Evolutionary conservation across 2,329 filamentous ascomycete species (phyloP), one percentile per base, ranked within the genome.

Genomic region (Thielaviopsis populi): DNA sequence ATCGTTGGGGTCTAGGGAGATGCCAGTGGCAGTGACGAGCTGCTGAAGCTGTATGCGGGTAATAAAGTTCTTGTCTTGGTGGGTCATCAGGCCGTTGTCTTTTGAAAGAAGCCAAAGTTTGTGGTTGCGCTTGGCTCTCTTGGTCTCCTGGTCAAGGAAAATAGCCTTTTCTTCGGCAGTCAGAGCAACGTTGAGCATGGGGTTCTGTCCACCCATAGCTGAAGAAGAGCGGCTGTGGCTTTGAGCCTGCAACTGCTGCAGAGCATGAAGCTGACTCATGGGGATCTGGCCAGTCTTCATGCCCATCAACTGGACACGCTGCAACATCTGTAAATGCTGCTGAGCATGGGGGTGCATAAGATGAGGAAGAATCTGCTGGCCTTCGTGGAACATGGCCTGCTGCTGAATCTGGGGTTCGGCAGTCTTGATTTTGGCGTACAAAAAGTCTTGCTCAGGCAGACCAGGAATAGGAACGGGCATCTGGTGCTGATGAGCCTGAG

Each of bases 51-150:
- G 94, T 68, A 99, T 99, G 19, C 94, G 86, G 4, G 94, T 97
- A 69, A 99, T 96, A 75, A 97, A 99, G 73, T 96, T 99, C 80
- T 99, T 99, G 75, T 99, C 94, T 72, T 97, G 92, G 0, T 94
- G 94, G 3, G 94, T 99, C 94, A 99, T 99, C 67, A 99, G 77
- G 27, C 94, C 94, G 71, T 99, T 99, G 70, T 95, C 91, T 75
- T 90, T 91, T 27, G 90, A 95, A 62, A 96, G 77, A 50, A 95
- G 79, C 76, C 91, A 92, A 67, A 99, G 97, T 78, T 99, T 99
- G 77, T 97, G 92, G 72, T 99, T 97, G 50, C 94, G 84, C 79
- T 99, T 99, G 5, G 94, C 91, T 61, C 94, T 85, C 75, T 91
- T 94, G 0, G 91, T 91, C 74, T 99, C 94, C 73, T 96, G 91